Evolutionary conservation across 345 rosid species (phyloP), one percentile per base, ranked within the genome.

Genomic region (Populus pruinosa): DNA sequence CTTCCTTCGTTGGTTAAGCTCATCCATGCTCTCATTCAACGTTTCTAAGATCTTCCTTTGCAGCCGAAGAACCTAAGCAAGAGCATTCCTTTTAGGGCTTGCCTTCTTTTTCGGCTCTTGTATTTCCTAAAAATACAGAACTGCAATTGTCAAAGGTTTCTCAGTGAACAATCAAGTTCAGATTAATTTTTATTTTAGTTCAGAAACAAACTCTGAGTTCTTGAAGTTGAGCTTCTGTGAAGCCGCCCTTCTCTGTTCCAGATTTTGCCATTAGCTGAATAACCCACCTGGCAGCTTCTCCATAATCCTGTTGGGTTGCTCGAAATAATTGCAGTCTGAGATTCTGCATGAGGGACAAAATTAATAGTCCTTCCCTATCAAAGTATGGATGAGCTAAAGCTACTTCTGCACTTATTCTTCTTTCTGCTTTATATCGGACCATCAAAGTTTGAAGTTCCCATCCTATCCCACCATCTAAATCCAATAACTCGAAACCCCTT

Each of bases 401-500:
- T 69, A 87, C 85, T 79, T 93, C 93, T 17, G 96, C 99, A 23
- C 97, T 93, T 71, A 87, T 88, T 91, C 97, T 92, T 87, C 85
- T 91, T 43, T 97, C 81, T 68, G 99, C 98, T 87, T 93, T 96
- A 79, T 86, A 96, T 20, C 93, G 86, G 62, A 96, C 90, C 99
- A 93, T 96, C 73, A 96, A 96, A 49, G 90, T 90, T 35, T 93
- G 81, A 85, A 93, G 98, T 78, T 96, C 98, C 98, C 99, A 96
- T 70, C 99, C 99, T 74, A 79, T 85, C 68, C 99, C 97, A 25
- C 85, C 87, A 78, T 93, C 99, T 78, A 93, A 85, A 81, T 93
- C 98, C 80, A 93, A 62, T 67, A 93, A 73, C 83, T 91, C 90
- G 53, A 96, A 92, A 21, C 97, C 98, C 84, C 77, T 91, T 41